Evolutionary conservation across 768 basidiomycete species (phyloP).

Genomic region (Russula foetens): DNA sequence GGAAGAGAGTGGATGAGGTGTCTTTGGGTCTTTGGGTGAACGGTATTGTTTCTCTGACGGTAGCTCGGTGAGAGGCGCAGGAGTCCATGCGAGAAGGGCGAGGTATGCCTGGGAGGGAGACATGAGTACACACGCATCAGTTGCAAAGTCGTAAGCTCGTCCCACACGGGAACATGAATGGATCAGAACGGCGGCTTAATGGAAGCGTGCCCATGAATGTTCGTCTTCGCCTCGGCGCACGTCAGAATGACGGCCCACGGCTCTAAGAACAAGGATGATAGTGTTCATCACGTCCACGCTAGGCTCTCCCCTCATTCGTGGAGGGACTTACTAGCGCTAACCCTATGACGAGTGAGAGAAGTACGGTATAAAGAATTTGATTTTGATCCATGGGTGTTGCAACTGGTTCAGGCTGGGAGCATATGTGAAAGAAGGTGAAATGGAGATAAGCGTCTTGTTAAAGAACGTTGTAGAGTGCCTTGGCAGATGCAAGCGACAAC

Average conservation of each 20-base stretch:
- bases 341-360: not conserved
- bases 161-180: not conserved
- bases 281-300: constrained; percentile 43
- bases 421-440: not conserved
- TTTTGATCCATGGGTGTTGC: constrained; percentile 4
- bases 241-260: constrained; percentile 42
- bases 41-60: constrained; percentile 66
- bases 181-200: constrained; percentile 34
- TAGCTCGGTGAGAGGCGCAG: constrained; percentile 50
- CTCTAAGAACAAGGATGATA: constrained; percentile 96
- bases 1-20: constrained; percentile 46
- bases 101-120: constrained; percentile 50
- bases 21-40: constrained; percentile 43
- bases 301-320: not conserved
- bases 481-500: not conserved
- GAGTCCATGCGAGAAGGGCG: constrained; percentile 67
- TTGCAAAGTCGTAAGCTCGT: not conserved
- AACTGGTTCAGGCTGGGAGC: not conserved
- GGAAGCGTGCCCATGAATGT: constrained; percentile 40
- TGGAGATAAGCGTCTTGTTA: not conserved
- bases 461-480: not conserved
- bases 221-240: constrained; percentile 65
- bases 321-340: constrained; percentile 8
- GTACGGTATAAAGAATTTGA: not conserved
- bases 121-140: constrained; percentile 10